Evolutionary conservation across 345 rosid genomes (phyloP), one percentile per base, ranked within the genome.

Genomic region (Melaleuca quinquenervia): DNA sequence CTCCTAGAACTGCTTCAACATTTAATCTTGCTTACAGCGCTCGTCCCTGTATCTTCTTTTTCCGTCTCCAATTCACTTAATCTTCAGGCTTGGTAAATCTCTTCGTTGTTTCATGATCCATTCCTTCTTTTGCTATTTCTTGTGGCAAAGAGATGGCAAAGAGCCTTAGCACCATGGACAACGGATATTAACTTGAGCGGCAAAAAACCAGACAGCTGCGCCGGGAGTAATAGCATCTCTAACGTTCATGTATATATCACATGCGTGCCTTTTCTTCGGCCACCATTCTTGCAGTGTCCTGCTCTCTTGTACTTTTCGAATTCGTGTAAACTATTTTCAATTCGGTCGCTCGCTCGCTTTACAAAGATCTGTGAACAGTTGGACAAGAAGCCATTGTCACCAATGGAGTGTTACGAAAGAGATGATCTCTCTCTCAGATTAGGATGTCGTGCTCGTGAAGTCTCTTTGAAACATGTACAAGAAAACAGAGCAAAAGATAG

Each of bases 111-210:
- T 70, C 78, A 18, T 9, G 24, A 70, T 70, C 36, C 48, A 21
- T 32, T 70, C 22, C 48, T 32, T 32, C 45, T 8, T 70, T 70
- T 32, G 12, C 78, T 70, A 36, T 70, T 70, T n/a, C 75, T 64
- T 89, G 85, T 93, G 91, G 95, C 93, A 8, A 94, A 94, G 87
- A 90, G 91, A 88, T 80, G 90, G 87, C 92, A 91, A 49, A 88
- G 74, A 88, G 87, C 89, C 86, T 82, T 51, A 56, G 93, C 92
- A 56, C 54, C 88, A 29, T 89, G 85, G 90, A 87, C 91, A 50
- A 8, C 92, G 3, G 90, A 89, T 36, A 50, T 91, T 82, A 86
- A 89, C 76, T 87, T 94, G 85, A 88, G 86, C 64, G 58, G 83
- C 82, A 91, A 90, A 87, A 87, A 87, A 53, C 87, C 53, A 56